Conservation (phyloP, 1,284 basidiomycete genomes). For the Phellopilus nigrolimitatus region DNA sequence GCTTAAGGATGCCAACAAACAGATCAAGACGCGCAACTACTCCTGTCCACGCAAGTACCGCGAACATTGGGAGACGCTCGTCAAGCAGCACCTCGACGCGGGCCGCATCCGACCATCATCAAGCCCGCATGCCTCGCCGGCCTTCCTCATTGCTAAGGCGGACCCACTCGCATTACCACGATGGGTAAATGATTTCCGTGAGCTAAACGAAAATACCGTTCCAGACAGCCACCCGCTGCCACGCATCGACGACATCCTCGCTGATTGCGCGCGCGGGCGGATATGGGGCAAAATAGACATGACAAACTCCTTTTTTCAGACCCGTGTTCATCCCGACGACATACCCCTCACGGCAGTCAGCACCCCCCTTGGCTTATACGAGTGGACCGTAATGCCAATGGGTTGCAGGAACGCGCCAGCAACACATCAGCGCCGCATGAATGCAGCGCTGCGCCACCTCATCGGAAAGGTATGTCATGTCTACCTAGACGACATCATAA, state of each 20-base stretch:
- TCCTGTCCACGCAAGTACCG: conserved; percentile 26
- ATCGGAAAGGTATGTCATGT: conserved; percentile 37
- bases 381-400: no score
- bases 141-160: conserved; percentile 36
- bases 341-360: conserved; percentile 34
- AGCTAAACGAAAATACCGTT: conserved; percentile 34
- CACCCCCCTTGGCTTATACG: conserved; percentile 36
- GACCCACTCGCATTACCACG: conserved; percentile 31
- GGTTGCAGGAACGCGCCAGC: conserved; percentile 35
- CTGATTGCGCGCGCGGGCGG: no score
- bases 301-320: no score
- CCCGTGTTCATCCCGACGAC: conserved; percentile 33
- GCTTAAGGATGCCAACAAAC: neutral
- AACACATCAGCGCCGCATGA: conserved; percentile 34
- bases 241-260: no score
- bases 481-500: conserved; percentile 42
- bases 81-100: conserved; percentile 28
- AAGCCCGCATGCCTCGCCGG: conserved; percentile 29
- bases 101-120: conserved; percentile 31
- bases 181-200: conserved; percentile 39
- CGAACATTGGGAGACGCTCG: conserved; percentile 27
- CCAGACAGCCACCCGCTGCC: conserved; percentile 34
- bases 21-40: conserved; percentile 18
- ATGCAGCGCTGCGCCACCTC: conserved; percentile 26
- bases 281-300: no score